Conservation (phyloP, 805 yeast genomes). For the Saccharomycopsis microspora region DNA sequence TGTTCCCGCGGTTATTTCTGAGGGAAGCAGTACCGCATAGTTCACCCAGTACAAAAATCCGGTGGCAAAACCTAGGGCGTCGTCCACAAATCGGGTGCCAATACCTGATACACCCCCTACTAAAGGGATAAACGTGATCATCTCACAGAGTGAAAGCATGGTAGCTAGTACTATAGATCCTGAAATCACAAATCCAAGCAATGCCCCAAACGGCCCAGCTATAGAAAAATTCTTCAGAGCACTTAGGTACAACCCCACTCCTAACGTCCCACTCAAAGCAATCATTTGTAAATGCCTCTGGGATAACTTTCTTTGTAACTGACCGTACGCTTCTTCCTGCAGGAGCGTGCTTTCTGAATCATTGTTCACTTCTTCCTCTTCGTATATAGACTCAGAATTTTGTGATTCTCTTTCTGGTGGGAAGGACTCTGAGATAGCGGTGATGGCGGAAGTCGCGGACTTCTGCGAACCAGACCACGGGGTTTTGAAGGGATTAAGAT, state of each 20-base stretch:
- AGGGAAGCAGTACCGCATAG: slow-evolving; percentile 61
- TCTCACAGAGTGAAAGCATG: slow-evolving; percentile 67
- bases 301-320: slow-evolving; percentile 41
- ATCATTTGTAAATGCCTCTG: slow-evolving; percentile 68
- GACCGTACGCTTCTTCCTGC: background rate
- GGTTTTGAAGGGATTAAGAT: no score
- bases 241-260: slow-evolving; percentile 62
- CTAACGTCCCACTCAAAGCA: slow-evolving; percentile 68
- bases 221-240: slow-evolving; percentile 64
- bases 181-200: slow-evolving; percentile 52
- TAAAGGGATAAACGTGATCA: slow-evolving; percentile 70
- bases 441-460: no score
- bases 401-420: no score
- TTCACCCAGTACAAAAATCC: slow-evolving; percentile 70
- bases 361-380: no score
- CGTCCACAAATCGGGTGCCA: slow-evolving; percentile 65
- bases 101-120: slow-evolving; percentile 71
- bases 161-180: slow-evolving; percentile 60
- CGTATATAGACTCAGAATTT: no score
- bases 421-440: no score
- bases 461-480: no score
- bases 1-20: slow-evolving; percentile 73
- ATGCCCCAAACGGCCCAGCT: slow-evolving; percentile 70
- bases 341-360: no score
- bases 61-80: slow-evolving; percentile 63